Evolutionary conservation across 73 alveolate species (phyloP).

Genomic region (Paramecium pentaurelia): DNA sequence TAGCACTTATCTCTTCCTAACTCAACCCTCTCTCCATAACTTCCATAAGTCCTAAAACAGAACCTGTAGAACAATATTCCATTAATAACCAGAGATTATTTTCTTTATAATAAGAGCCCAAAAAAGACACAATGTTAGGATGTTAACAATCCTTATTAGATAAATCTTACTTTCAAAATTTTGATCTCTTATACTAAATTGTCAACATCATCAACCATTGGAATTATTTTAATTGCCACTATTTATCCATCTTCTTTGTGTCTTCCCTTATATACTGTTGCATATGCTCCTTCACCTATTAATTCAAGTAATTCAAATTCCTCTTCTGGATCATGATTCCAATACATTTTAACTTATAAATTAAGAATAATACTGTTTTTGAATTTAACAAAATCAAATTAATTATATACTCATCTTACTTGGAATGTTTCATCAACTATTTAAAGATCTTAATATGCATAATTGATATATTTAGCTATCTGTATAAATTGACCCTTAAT

Average conservation of each 20-base stretch:
- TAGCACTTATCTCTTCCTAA: slow-evolving; percentile 91
- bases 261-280: slow-evolving; percentile 67
- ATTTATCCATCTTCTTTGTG: slow-evolving; percentile 72
- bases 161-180: slow-evolving; percentile 65
- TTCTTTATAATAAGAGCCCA: slow-evolving; percentile 89
- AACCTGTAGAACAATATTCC: slow-evolving; percentile 96
- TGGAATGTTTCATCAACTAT: neutral
- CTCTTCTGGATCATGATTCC: slow-evolving; percentile 52
- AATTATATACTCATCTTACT: neutral
- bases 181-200: slow-evolving; percentile 82
- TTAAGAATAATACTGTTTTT: too few species aligned
- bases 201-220: slow-evolving; percentile 65
- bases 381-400: neutral
- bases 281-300: slow-evolving; percentile 61
- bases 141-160: slow-evolving; percentile 77
- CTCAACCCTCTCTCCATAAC: slow-evolving; percentile 81
- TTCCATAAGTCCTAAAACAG: slow-evolving; percentile 90
- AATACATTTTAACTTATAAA: neutral
- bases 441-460: neutral
- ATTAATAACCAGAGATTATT: slow-evolving; percentile 91
- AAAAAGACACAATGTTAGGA: slow-evolving; percentile 86
- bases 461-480: neutral
- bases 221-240: slow-evolving; percentile 84
- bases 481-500: neutral
- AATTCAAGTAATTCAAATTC: slow-evolving; percentile 2